Evolutionary conservation across 768 basidiomycete species (phyloP).

Genomic region (Boletus rubescentipes): DNA sequence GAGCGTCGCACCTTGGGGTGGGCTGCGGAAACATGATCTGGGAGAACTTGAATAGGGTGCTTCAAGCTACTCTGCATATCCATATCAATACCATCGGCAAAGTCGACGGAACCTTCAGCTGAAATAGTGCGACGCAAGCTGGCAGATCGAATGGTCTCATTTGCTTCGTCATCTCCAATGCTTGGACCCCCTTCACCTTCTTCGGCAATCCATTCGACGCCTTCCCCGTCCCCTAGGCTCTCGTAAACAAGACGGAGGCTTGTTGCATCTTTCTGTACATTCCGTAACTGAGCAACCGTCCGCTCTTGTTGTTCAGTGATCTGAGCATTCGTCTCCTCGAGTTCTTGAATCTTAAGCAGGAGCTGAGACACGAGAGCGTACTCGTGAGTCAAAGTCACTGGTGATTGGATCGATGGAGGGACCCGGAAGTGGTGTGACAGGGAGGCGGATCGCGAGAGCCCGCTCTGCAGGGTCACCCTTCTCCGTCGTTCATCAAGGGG

Average conservation of each 20-base stretch:
- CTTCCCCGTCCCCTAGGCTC: conserved; percentile 54
- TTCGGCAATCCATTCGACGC: conserved; percentile 41
- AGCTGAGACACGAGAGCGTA: conserved; percentile 68
- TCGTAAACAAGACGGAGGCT: conserved; percentile 71
- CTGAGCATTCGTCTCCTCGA: conserved; percentile 68
- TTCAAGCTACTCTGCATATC: conserved; percentile 29
- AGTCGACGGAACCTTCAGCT: conserved; percentile 21
- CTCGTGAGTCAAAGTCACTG: conserved; percentile 32
- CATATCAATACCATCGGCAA: conserved; percentile 18
- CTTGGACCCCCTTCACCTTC: conserved; percentile 37
- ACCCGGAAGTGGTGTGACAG: conserved; percentile 21
- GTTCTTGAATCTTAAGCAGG: conserved; percentile 69
- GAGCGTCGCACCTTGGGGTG: conserved; percentile 45
- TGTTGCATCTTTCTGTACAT: conserved; percentile 70
- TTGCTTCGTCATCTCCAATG: conserved; percentile 27
- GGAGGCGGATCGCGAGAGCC: conserved; percentile 26
- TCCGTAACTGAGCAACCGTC: conserved; percentile 60
- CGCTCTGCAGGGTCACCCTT: conserved; percentile 18
- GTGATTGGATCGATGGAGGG: conserved; percentile 8
- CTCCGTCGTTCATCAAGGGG: conserved; percentile 15
- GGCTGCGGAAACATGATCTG: conserved; percentile 20
- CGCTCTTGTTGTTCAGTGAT: conserved; percentile 65
- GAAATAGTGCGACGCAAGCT: conserved; percentile 29
- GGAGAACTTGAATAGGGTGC: neutral
- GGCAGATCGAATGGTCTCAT: conserved; percentile 33